These are phyloP conservation scores for Ustilago sp. DNA, from an alignment of 1,284 basidiomycete genomes.

Conservation along the genomic window DNA sequence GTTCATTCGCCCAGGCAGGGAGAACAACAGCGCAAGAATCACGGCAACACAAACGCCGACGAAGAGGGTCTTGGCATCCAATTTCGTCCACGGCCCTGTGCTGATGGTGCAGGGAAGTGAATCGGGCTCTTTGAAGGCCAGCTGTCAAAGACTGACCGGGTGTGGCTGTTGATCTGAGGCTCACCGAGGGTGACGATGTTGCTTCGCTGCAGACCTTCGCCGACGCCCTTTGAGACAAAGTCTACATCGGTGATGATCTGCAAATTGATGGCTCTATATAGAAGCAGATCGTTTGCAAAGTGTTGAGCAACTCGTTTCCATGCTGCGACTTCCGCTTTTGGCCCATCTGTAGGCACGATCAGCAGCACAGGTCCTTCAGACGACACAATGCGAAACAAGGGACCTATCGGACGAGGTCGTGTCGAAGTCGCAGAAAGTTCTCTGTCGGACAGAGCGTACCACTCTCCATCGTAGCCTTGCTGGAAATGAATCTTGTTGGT, in stretches of 20 bases:
- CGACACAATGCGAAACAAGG: constrained; percentile 35
- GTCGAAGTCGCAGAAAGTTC: background rate
- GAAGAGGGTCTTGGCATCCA: constrained; percentile 23
- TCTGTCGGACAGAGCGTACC: background rate
- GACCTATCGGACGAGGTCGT: constrained; percentile 33
- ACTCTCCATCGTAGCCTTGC: constrained; percentile 2
- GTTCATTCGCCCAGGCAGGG: constrained; percentile 16
- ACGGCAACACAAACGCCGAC: background rate
- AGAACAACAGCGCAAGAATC: constrained; percentile 16
- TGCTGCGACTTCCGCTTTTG: constrained; percentile 6
- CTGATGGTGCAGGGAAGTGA: constrained; percentile 20
- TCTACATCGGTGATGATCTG: constrained; percentile 44
- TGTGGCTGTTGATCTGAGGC: constrained; percentile 37
- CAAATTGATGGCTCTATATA: constrained; percentile 43
- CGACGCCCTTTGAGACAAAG: background rate
- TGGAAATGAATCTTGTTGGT: constrained; percentile 7
- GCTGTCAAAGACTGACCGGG: constrained; percentile 12
- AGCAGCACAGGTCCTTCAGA: constrained; percentile 38
- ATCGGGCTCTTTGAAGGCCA: constrained; percentile 25
- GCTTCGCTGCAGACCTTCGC: constrained; percentile 8
- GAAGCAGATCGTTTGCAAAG: constrained; percentile 44
- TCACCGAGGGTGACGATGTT: constrained; percentile 43
- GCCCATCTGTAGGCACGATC: constrained; percentile 22
- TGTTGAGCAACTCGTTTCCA: constrained; percentile 29
- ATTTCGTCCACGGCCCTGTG: constrained; percentile 21